These are phyloP conservation scores for Mycena rebaudengoi DNA, from an alignment of 768 basidiomycete genomes.

Conservation along the genomic window DNA sequence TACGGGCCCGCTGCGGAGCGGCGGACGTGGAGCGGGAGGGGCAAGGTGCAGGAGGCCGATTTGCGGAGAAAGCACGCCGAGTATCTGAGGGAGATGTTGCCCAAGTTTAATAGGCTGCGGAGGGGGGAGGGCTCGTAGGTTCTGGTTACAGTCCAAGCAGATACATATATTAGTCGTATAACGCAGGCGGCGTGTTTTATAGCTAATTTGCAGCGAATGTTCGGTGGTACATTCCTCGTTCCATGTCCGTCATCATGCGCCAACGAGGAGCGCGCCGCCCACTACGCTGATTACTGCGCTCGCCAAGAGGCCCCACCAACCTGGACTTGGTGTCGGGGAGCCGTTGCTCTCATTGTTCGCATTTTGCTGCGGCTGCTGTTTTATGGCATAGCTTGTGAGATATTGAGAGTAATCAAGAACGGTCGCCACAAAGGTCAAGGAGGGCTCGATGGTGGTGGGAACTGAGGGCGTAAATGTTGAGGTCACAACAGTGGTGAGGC, in stretches of 20 bases:
- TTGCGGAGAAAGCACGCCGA: constrained; percentile 89
- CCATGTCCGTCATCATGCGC: constrained; percentile 17
- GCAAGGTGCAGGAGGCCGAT: constrained; percentile 84
- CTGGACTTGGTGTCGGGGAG: not conserved
- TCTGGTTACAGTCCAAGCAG: not conserved
- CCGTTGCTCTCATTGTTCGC: not conserved
- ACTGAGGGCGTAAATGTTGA: constrained; percentile 24
- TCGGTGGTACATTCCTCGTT: constrained; percentile 16
- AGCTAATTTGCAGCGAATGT: constrained; percentile 3
- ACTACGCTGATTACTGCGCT: not conserved
- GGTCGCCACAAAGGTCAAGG: constrained; percentile 20
- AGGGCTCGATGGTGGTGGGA: constrained; percentile 5
- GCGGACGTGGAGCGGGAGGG: constrained; percentile 86
- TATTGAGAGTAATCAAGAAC: constrained; percentile 24
- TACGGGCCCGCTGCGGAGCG: constrained; percentile 82
- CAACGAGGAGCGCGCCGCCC: constrained; percentile 4
- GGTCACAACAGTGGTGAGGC: constrained; percentile 1
- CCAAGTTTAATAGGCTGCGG: constrained; percentile 84
- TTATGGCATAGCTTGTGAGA: constrained; percentile 15
- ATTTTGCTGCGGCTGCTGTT: not conserved
- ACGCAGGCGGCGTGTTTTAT: not conserved
- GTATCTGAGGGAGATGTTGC: constrained; percentile 91
- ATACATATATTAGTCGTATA: not conserved
- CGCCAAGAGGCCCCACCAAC: constrained; percentile 10
- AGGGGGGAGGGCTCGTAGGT: constrained; percentile 61